Evolutionary conservation across 2,329 filamentous ascomycete species (phyloP).

Genomic region (Paecilomyces fulvus): DNA sequence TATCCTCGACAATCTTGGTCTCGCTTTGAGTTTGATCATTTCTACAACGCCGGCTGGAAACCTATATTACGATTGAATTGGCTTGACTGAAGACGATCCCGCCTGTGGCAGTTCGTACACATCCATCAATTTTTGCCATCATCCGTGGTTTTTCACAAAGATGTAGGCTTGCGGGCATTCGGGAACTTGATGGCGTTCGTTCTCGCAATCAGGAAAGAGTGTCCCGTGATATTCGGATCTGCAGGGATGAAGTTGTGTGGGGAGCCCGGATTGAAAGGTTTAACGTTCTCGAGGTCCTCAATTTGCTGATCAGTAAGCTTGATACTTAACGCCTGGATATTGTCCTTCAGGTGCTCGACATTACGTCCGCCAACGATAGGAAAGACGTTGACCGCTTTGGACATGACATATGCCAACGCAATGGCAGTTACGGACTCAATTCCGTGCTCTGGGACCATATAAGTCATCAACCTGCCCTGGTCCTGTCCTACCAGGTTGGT

Average conservation of each 20-base stretch:
- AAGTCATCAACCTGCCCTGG: too few species aligned
- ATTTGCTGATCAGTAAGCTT: conserved; percentile 55
- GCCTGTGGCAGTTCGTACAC: too few species aligned
- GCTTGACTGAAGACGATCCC: too few species aligned
- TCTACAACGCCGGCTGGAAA: too few species aligned
- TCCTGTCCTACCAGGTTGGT: too few species aligned
- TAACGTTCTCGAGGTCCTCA: conserved; percentile 54
- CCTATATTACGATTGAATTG: too few species aligned
- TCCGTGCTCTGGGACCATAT: conserved; percentile 38
- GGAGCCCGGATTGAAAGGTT: conserved; percentile 58
- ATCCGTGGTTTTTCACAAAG: too few species aligned
- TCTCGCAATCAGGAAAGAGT: not conserved
- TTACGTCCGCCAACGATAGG: conserved; percentile 65
- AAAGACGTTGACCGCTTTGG: conserved; percentile 64
- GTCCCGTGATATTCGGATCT: conserved; percentile 16
- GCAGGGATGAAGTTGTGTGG: conserved; percentile 50
- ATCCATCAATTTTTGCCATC: too few species aligned
- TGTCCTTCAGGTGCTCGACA: conserved; percentile 59
- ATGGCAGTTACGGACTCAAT: conserved; percentile 50
- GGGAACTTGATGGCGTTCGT: too few species aligned
- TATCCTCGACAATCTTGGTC: too few species aligned
- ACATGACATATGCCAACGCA: conserved; percentile 65
- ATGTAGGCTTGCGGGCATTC: too few species aligned
- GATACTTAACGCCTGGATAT: conserved; percentile 59
- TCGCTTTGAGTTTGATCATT: too few species aligned